A percentile compares a stretch with the other conserved stretches of the same genome.
phyloP scores from a whole-genome alignment of 805 yeast genomes.

The Cyberlindnera japonica region DNA sequence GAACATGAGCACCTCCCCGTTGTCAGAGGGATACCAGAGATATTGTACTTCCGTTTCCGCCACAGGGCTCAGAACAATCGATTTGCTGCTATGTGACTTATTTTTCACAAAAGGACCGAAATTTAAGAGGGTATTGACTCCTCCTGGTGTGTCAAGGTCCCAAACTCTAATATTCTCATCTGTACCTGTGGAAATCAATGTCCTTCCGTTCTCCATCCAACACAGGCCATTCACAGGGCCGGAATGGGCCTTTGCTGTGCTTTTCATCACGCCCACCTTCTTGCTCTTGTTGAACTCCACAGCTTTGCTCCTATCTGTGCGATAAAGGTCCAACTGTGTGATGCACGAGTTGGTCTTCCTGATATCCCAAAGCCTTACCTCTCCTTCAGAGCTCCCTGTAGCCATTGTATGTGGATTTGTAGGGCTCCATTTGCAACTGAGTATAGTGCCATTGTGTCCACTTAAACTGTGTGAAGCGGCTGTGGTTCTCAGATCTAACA shows the following conservation, averaged over 20 bases:
- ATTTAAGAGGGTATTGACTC: constrained; percentile 59
- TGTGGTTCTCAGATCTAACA: constrained; percentile 70
- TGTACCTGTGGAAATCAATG: constrained; percentile 63
- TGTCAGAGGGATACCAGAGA: constrained; percentile 70
- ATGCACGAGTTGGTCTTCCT: constrained; percentile 64
- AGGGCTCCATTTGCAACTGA: constrained; percentile 76
- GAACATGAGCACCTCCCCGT: constrained; percentile 62
- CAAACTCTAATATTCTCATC: constrained; percentile 82
- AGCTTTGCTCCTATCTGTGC: constrained; percentile 33
- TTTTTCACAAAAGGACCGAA: constrained; percentile 78
- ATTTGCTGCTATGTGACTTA: constrained; percentile 35
- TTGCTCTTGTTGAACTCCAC: constrained; percentile 21
- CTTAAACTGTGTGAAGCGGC: constrained; percentile 68
- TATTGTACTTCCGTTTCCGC: constrained; percentile 53
- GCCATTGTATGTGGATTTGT: constrained; percentile 56
- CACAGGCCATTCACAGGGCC: constrained; percentile 74
- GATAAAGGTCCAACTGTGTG: constrained; percentile 55
- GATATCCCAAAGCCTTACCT: constrained; percentile 81
- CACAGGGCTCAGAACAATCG: constrained; percentile 33
- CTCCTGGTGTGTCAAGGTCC: constrained; percentile 55
- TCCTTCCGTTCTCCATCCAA: constrained; percentile 68
- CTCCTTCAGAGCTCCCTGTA: constrained; percentile 80
- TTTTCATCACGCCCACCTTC: constrained; percentile 22
- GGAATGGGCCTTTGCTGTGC: constrained; percentile 58
- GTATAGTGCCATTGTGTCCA: constrained; percentile 52